Evolutionary conservation across 2,329 filamentous ascomycete species (phyloP).

Genomic region (Aspergillus bombycis): DNA sequence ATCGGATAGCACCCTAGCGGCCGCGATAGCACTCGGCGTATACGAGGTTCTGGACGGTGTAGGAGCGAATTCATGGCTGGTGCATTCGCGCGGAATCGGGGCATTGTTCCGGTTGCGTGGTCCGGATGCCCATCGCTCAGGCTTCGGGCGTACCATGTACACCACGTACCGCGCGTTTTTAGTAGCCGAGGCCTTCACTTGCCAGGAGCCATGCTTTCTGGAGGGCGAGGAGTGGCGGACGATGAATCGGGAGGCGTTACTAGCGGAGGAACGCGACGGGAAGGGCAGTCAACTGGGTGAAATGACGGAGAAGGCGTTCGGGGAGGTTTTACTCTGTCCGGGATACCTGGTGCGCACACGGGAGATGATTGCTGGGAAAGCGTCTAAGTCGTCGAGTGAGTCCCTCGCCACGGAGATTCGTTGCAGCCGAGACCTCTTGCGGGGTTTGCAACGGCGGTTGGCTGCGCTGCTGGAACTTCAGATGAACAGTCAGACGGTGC

Average conservation of each 20-base stretch:
- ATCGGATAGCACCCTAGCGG: constrained; percentile 21
- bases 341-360: constrained; percentile 21
- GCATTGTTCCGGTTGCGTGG: constrained; percentile 21
- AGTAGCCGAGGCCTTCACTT: constrained; percentile 22
- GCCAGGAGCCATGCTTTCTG: constrained; percentile 24
- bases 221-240: constrained; percentile 20
- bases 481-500: neutral
- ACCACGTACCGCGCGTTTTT: constrained; percentile 25
- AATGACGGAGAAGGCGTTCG: constrained; percentile 24
- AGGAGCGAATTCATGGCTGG: constrained; percentile 21
- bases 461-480: neutral
- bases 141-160: constrained; percentile 24
- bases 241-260: constrained; percentile 14
- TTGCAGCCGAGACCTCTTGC: constrained; percentile 14
- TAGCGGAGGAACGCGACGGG: constrained; percentile 16
- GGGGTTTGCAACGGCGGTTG: constrained; percentile 13
- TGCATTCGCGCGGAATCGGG: constrained; percentile 23
- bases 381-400: neutral
- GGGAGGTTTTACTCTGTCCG: constrained; percentile 24
- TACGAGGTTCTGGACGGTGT: constrained; percentile 25
- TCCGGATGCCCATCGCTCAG: constrained; percentile 16
- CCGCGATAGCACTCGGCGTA: constrained; percentile 21
- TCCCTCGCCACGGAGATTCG: constrained; percentile 16
- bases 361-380: constrained; percentile 9
- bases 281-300: constrained; percentile 16